Percentiles rank a stretch among this genome's conserved stretches.
Conservation (phyloP, 129 eudicot species). For the Flaveria robusta region DNA sequence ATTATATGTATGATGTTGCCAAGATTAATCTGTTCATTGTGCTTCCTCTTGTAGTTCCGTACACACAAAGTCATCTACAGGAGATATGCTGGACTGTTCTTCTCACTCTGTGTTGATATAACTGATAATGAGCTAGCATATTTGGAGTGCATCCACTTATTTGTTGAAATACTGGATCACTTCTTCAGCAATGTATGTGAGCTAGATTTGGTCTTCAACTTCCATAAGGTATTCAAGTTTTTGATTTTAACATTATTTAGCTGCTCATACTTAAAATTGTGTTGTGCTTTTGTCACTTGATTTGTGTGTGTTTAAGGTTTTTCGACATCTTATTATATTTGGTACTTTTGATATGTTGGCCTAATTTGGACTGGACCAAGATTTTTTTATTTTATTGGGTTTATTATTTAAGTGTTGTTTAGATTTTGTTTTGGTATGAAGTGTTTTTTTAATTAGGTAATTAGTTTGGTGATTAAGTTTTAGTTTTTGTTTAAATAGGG, state of each 20-base stretch:
- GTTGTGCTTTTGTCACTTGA: background rate
- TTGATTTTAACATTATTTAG: background rate
- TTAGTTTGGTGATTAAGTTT: too few species aligned
- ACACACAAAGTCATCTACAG: conserved; percentile 92
- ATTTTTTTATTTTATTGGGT: too few species aligned
- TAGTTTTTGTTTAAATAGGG: too few species aligned
- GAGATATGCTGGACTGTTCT: conserved; percentile 84
- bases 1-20: background rate
- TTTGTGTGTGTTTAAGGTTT: background rate
- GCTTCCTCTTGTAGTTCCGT: conserved; percentile 61
- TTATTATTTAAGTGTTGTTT: too few species aligned
- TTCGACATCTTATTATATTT: background rate
- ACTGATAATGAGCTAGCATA: conserved; percentile 88
- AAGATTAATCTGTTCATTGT: conserved; percentile 11
- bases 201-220: conserved; percentile 89
- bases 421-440: too few species aligned
- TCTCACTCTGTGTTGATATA: conserved; percentile 88
- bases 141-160: conserved; percentile 78
- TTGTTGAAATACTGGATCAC: conserved; percentile 91
- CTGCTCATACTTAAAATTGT: background rate
- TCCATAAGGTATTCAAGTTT: conserved; percentile 65
- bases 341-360: background rate
- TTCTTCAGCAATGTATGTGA: conserved; percentile 95
- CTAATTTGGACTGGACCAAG: too few species aligned
- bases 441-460: too few species aligned